phyloP scores from a whole-genome alignment of 352 stramenopile genomes.

The Phytophthora nicotianae region DNA sequence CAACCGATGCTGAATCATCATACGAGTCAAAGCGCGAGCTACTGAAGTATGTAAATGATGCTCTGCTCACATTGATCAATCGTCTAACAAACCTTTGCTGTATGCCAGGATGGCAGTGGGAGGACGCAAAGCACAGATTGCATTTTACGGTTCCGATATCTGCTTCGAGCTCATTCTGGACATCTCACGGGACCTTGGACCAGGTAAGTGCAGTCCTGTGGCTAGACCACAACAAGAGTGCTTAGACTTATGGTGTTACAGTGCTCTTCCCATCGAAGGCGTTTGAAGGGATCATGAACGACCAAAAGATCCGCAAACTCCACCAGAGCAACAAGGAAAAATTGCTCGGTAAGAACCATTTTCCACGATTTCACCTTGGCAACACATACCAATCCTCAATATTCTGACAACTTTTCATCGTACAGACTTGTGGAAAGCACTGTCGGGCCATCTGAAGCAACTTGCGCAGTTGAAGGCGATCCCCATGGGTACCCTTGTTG shows the following conservation, averaged over 20 bases:
- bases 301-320: constrained; percentile 79
- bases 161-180: constrained; percentile 80
- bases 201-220: constrained; percentile 36
- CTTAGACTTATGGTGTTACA: constrained; percentile 22
- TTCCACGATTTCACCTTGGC: neutral
- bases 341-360: constrained; percentile 49
- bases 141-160: constrained; percentile 76
- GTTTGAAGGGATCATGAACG: constrained; percentile 85
- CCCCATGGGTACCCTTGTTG: constrained; percentile 34
- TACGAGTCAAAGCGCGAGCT: constrained; percentile 75
- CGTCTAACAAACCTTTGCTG: constrained; percentile 6
- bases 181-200: constrained; percentile 60
- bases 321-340: constrained; percentile 77
- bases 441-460: constrained; percentile 65
- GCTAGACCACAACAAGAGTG: neutral
- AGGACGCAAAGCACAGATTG: constrained; percentile 75
- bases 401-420: neutral
- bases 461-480: constrained; percentile 55
- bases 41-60: constrained; percentile 44
- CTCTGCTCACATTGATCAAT: neutral
- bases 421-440: constrained; percentile 73
- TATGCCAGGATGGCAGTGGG: constrained; percentile 62
- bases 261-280: constrained; percentile 69
- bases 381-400: neutral
- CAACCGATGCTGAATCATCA: constrained; percentile 35